phyloP scores from a whole-genome alignment of 805 yeast genomes.

The Sporopachydermia quercuum region DNA sequence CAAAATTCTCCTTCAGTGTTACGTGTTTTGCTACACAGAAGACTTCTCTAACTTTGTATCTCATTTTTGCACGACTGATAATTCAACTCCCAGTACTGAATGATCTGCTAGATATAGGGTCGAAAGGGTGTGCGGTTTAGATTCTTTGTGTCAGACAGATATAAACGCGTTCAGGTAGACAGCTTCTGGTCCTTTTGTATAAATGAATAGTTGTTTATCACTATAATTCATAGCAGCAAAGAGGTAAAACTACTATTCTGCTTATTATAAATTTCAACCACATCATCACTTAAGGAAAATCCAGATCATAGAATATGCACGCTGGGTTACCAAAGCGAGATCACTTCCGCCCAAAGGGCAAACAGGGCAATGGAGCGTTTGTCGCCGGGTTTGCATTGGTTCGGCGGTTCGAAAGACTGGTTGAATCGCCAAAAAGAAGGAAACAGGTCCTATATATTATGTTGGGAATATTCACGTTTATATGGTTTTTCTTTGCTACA shows the following conservation, averaged over 20 bases:
- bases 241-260: not conserved
- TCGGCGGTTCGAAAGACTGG: no score
- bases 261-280: not conserved
- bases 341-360: not conserved
- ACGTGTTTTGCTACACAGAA: not conserved
- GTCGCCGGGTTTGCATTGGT: not conserved
- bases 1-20: not conserved
- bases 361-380: not conserved
- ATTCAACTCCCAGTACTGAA: no score
- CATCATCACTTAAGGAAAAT: not conserved
- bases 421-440: not conserved
- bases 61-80: no score
- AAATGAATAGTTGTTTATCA: not conserved
- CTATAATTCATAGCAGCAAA: not conserved
- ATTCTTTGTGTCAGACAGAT: no score
- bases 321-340: not conserved
- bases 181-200: not conserved
- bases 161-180: no score
- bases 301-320: not conserved
- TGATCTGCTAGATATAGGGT: no score
- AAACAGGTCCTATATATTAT: not conserved
- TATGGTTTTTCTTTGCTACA: not conserved
- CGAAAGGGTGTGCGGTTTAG: no score
- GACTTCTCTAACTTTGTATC: not conserved
- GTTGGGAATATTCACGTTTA: not conserved